These are phyloP conservation scores for Pleurotus djamor DNA, from an alignment of 768 basidiomycete species.

Conservation along the genomic window DNA sequence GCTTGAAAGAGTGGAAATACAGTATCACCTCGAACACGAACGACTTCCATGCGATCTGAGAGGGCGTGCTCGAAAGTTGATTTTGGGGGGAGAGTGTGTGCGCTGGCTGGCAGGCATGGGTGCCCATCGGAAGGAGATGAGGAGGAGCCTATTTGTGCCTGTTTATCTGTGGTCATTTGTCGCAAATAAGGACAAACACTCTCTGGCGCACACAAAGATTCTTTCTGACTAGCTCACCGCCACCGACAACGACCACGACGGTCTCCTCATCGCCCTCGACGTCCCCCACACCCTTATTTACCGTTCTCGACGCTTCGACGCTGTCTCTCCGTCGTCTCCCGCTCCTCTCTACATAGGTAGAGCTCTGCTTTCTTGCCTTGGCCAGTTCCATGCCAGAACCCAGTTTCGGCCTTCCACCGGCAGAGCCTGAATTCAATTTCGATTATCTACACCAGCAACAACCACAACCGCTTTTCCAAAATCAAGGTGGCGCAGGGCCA, in stretches of 20 bases:
- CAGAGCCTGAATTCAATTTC: background rate
- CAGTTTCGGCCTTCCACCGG: constrained; percentile 4
- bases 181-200: background rate
- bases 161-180: background rate
- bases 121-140: constrained; percentile 2
- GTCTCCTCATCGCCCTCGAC: background rate
- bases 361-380: background rate
- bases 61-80: background rate
- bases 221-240: constrained; percentile 1
- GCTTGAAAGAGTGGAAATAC: background rate
- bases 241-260: background rate
- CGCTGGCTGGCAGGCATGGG: constrained; percentile 2
- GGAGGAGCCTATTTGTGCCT: constrained; percentile 2
- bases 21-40: background rate
- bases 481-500: background rate
- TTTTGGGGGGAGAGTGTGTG: background rate
- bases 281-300: background rate
- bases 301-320: background rate
- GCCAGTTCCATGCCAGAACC: constrained; percentile 7
- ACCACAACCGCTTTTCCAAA: background rate
- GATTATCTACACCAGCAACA: background rate
- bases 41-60: background rate
- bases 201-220: background rate
- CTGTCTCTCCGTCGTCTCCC: background rate
- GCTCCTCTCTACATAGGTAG: background rate